Percentiles rank a stretch among this genome's conserved stretches.
These are phyloP conservation scores for Fagopyrum esculentum DNA, from an alignment of 148 eudicot species.

Conservation along the genomic window DNA sequence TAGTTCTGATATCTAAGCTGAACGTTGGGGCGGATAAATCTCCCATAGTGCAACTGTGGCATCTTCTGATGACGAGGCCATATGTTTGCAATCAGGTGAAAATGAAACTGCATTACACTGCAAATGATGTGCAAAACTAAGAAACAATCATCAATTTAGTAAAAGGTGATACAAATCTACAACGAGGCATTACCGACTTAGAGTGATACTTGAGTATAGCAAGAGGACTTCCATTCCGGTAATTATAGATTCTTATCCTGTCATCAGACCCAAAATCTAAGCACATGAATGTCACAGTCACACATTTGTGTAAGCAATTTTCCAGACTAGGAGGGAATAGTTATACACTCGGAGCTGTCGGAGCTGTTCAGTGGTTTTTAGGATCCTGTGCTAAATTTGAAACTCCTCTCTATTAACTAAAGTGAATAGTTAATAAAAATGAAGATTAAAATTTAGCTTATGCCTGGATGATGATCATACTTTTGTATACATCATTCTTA, in stretches of 20 bases:
- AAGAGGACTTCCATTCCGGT: constrained; percentile 74
- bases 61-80: constrained; percentile 82
- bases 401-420: too few species aligned
- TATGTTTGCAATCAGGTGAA: constrained; percentile 47
- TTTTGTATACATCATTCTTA: too few species aligned
- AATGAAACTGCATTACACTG: constrained; percentile 83
- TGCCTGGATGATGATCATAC: too few species aligned
- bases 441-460: too few species aligned
- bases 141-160: not conserved
- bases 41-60: constrained; percentile 73
- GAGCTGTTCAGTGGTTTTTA: too few species aligned
- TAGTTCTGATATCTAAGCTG: constrained; percentile 1
- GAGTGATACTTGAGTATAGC: constrained; percentile 84
- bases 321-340: too few species aligned
- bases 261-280: constrained; percentile 11
- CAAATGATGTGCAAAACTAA: constrained; percentile 14
- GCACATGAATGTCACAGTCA: not conserved
- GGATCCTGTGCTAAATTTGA: too few species aligned
- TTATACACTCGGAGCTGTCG: too few species aligned
- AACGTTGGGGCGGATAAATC: constrained; percentile 51
- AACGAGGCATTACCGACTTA: constrained; percentile 37
- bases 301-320: not conserved
- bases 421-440: too few species aligned
- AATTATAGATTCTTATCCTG: constrained; percentile 78
- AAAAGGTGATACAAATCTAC: not conserved